Evolutionary conservation across 768 basidiomycete genomes (phyloP).

Genomic region (Ramaria sp.): DNA sequence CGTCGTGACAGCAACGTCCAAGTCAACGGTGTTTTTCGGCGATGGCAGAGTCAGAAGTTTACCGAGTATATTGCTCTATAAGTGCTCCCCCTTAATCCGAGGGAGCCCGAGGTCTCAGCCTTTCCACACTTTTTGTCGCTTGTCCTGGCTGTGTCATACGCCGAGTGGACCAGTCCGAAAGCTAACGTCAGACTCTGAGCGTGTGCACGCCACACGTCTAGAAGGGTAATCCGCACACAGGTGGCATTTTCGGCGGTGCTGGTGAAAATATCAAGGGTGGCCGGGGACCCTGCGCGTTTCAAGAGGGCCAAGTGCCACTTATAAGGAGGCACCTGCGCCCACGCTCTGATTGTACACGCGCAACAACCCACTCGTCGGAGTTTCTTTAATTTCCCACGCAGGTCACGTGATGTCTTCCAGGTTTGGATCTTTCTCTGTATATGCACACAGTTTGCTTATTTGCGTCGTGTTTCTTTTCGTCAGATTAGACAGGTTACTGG

Average conservation of each 20-base stretch:
- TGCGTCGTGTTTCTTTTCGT: background rate
- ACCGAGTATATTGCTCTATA: too few relatives aligned
- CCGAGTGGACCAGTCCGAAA: too few relatives aligned
- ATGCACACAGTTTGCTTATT: background rate
- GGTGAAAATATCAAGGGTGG: background rate
- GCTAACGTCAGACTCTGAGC: too few relatives aligned
- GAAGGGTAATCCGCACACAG: background rate
- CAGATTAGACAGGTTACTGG: constrained; percentile 94
- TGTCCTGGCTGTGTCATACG: too few relatives aligned
- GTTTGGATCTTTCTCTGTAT: background rate
- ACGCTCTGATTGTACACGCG: constrained; percentile 9
- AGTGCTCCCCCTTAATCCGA: too few relatives aligned
- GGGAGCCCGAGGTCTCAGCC: too few relatives aligned
- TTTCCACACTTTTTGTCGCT: too few relatives aligned
- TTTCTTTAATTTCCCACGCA: constrained; percentile 8
- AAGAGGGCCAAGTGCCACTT: constrained; percentile 1
- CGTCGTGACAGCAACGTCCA: too few relatives aligned
- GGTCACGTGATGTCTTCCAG: constrained; percentile 11
- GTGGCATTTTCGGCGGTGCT: background rate
- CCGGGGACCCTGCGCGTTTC: constrained; percentile 3
- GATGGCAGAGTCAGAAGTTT: too few relatives aligned
- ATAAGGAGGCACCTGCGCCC: constrained; percentile 11
- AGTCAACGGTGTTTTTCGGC: too few relatives aligned
- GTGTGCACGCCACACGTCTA: too few relatives aligned
- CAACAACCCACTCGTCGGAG: constrained; percentile 9